These are phyloP conservation scores for Pseudoscleropodium purum DNA, from an alignment of 225 moss, liverwort and hornwort species.

Conservation along the genomic window DNA sequence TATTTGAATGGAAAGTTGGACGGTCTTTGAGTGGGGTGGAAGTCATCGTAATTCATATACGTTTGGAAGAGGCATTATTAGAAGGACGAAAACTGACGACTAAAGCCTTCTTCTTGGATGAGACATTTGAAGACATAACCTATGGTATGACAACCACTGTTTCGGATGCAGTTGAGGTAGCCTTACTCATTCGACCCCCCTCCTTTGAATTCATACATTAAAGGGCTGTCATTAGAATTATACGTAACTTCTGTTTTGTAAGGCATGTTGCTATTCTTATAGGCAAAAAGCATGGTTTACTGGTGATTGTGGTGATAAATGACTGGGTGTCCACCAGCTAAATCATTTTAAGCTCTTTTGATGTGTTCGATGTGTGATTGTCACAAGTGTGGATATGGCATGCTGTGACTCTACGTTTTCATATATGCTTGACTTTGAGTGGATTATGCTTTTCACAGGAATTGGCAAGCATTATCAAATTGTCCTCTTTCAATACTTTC, in stretches of 20 bases:
- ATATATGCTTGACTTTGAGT: background rate
- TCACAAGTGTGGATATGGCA: background rate
- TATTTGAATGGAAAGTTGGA: background rate
- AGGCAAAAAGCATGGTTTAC: background rate
- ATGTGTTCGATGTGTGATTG: background rate
- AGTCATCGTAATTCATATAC: background rate
- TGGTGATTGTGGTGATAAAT: background rate
- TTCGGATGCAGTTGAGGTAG: slow-evolving; percentile 95
- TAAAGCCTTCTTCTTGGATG: slow-evolving; percentile 93
- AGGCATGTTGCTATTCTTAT: background rate
- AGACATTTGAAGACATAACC: slow-evolving; percentile 93
- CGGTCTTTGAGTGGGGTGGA: background rate
- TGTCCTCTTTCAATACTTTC: slow-evolving; percentile 84
- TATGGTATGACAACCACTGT: slow-evolving; percentile 96
- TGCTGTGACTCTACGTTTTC: background rate
- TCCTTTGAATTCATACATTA: background rate
- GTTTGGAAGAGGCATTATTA: slow-evolving; percentile 56
- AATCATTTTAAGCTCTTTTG: background rate
- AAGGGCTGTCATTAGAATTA: background rate
- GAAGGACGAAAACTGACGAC: slow-evolving; percentile 72
- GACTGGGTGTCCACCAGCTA: background rate
- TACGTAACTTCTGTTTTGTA: background rate
- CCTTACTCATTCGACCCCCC: background rate
- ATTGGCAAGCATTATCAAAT: slow-evolving; percentile 92
- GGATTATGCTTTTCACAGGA: slow-evolving; percentile 43